Base-by-base conservation (phyloP, 2,329 filamentous ascomycete genomes). In the Arthrobotrys conoides region DNA sequence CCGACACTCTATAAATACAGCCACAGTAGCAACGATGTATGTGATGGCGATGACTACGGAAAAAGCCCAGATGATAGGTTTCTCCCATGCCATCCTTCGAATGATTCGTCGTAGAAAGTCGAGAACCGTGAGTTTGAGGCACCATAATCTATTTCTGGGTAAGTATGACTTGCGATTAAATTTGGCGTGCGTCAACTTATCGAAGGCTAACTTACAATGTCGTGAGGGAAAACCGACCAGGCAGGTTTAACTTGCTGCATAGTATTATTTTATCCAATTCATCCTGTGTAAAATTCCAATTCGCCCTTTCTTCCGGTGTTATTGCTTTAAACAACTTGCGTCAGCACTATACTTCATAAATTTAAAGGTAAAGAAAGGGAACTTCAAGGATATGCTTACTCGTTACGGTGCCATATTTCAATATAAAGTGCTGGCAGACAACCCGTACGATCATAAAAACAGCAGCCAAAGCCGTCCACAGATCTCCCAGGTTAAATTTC, bases 381-480 rank as follows among this genome's bases (percentile, higher is more conserved):
- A 36, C 24, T 22, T 65, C 24, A 9, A 8, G 22, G n/a, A 59
- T 41, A 0, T 64, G 63, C 71, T 55, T 73, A 73, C 70, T 73
- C 8, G 71, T 75, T 30, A 63, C 51, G 2, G 71, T 75, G 24
- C 71, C 71, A 38, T 75, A 75, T 49, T 75, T 75, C 14, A 75
- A 57, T 18, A 75, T 63, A 36, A 63, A 75, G 41, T 68, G 63
- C 53, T 75, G 71, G 44, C 71, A 75, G 9, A 33, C 53, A 33
- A 75, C 71, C 24, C 71, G 51, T 10, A 55, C 71, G n/a, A 75
- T 75, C 63, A 75, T 51, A 63, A 75, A 75, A 20, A 75, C 51
- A 2, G 24, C 71, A 1, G 71, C 71, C 9, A 75, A 53, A 8
- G 71, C 71, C 16, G 71, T 75, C 71, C 71, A 75, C 16, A 75